phyloP scores from a whole-genome alignment of 768 basidiomycete species.

The Kockovaella imperatae region DNA sequence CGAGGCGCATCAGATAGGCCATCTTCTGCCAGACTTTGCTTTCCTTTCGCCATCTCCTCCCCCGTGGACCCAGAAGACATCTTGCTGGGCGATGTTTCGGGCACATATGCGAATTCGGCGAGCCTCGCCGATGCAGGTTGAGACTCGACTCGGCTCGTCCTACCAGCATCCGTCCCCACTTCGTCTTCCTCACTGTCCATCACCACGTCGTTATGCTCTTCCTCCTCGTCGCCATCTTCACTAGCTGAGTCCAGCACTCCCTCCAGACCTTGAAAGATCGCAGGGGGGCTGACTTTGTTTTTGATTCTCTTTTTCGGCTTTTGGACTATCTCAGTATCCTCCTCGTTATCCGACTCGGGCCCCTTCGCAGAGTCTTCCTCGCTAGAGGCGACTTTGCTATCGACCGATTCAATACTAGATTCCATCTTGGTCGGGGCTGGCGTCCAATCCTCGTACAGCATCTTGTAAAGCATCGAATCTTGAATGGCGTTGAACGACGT shows the following conservation, averaged over 20 bases:
- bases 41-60: too few relatives aligned
- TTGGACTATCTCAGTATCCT: neutral
- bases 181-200: neutral
- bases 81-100: too few relatives aligned
- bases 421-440: neutral
- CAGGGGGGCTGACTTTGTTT: too few relatives aligned
- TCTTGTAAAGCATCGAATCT: constrained; percentile 31
- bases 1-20: too few relatives aligned
- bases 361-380: neutral
- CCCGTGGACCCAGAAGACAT: too few relatives aligned
- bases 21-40: too few relatives aligned
- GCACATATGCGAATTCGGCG: too few relatives aligned
- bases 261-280: neutral
- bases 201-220: neutral
- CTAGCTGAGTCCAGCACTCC: constrained; percentile 6
- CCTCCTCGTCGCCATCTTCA: constrained; percentile 9
- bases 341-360: constrained; percentile 5
- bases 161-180: too few relatives aligned
- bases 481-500: constrained; percentile 15
- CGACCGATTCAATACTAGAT: too few relatives aligned
- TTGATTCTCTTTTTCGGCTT: constrained; percentile 4
- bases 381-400: neutral
- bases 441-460: constrained; percentile 25
- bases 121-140: too few relatives aligned
- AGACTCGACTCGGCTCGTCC: too few relatives aligned